Evolutionary conservation across 495 filamentous ascomycete species (phyloP), one percentile per base, ranked within the genome.

Genomic region (Penicillium robsamsonii): DNA sequence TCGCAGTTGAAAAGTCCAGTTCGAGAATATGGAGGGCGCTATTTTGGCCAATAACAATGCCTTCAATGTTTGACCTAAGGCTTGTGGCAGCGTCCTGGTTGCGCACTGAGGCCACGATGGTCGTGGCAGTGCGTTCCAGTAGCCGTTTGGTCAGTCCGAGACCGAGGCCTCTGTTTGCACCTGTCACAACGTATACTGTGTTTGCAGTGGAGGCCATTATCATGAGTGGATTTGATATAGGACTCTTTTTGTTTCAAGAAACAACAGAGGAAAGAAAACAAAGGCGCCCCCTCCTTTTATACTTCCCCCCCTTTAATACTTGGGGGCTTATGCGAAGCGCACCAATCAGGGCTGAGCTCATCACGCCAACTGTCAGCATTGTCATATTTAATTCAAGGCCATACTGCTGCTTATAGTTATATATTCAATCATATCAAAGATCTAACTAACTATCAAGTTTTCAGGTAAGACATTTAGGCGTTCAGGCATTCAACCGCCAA

Each of bases 121-220:
- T 79, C 38, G 62, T 72, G 65, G 72, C 55, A 25, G 75, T 71
- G 15, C 70, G 75, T 42, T 55, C n/a, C 51, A 80, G 64, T 60
- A 77, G 74, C 18, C 53, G 25, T 40, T 64, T 55, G 33, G 70
- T 48, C 11, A 84, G 61, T 31, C 72, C 73, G 33, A 69, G 67
- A 46, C 81, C 81, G 56, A 84, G 72, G 41, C 80, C 80, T 25
- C 75, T 77, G 62, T 82, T 83, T 15, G 70, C 70, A 25, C 65
- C 55, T 43, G 61, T 68, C 13, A 69, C 33, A 6, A 69, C 33
- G n/a, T 53, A 65, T 7, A 61, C 41, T 49, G 52, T 45, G 47
- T 55, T 51, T 13, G 1, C 12, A 8, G 27, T 30, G 24, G 53
- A 20, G 10, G 35, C 4, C 45, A 49, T 56, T 25, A 17, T 42